Conservation (phyloP, 2,329 filamentous ascomycete genomes). For the Colletotrichum eremochloae region DNA sequence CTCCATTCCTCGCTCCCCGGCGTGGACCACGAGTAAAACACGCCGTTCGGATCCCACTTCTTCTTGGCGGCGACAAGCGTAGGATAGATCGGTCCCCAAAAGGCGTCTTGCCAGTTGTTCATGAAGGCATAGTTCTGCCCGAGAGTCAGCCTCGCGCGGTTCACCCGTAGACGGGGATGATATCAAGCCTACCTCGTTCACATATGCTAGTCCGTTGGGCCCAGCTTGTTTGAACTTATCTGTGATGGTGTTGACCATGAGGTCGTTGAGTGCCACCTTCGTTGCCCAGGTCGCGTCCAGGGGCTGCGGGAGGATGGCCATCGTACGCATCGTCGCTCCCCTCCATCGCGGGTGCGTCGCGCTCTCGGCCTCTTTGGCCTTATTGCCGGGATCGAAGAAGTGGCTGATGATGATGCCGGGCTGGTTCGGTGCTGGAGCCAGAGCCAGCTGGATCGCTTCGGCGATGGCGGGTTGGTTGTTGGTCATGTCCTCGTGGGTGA, state of each 20-base stretch:
- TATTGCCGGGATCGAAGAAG: conserved; percentile 35
- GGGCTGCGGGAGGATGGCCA: conserved; percentile 36
- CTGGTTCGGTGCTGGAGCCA: conserved; percentile 14
- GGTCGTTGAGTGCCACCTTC: conserved; percentile 35
- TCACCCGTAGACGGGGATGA: neutral
- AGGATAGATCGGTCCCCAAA: conserved; percentile 39
- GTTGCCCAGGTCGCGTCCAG: conserved; percentile 38
- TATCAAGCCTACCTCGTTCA: conserved; percentile 32
- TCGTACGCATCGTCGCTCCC: conserved; percentile 36
- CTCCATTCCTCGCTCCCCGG: conserved; percentile 41
- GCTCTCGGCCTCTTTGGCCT: conserved; percentile 20
- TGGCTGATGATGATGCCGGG: conserved; percentile 39
- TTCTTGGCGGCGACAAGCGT: conserved; percentile 60
- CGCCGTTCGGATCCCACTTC: conserved; percentile 60
- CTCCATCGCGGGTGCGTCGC: conserved; percentile 41
- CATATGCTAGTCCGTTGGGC: conserved; percentile 34
- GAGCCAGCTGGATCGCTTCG: conserved; percentile 24
- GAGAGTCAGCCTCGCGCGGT: neutral
- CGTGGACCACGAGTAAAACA: conserved; percentile 56
- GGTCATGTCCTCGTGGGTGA: conserved; percentile 39
- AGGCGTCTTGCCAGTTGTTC: conserved; percentile 41
- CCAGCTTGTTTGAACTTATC: conserved; percentile 39
- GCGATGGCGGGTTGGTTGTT: conserved; percentile 30
- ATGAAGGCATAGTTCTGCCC: conserved; percentile 41
- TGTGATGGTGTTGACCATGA: conserved; percentile 42